Evolutionary conservation across 2,329 filamentous ascomycete species (phyloP), one percentile per base, ranked within the genome.

Genomic region (Neonectria sp.): DNA sequence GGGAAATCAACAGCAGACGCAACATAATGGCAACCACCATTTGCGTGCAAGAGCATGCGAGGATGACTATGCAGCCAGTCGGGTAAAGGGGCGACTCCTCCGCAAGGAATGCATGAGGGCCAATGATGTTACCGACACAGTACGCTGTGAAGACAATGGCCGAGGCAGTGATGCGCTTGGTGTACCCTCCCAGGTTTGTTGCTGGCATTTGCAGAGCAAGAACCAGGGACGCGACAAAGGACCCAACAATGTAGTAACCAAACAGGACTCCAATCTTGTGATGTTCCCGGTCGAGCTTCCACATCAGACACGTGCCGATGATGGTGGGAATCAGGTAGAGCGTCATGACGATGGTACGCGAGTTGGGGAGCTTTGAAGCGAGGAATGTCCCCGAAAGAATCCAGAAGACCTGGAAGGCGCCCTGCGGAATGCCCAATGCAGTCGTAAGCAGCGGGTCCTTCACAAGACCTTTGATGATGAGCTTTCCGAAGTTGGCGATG

Each of bases 401-500:
- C 71, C 79, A 87, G 24, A 86, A 76, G 2, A 87, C 80, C 64
- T 88, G 85, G 69, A 87, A 87, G 0, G 80, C 83, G 9, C 86
- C 87, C 60, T 84, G 81, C 0, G 87, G 87, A 27, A 89, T 88
- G 0, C 86, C 86, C 6, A 86, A 78, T 0, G 83, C 83, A 0
- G 85, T 86, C 0, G 86, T 87, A 9, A 79, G 17, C 6, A 73
- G 49, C 15, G 69, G 67, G 33, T 70, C 65, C 2, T 40, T 51
- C 9, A 82, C 82, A 1, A 86, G 73, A 3, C 83, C 81, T 53
- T 87, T 87, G 73, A 88, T 82, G 67, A 88, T 75, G 62, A 77
- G 69, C 86, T 87, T 87, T 40, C 85, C 83, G 69, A 88, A 88
- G 68, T 85, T 87, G 5, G 86, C 82, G 6, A 86, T 86, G 0